Evolutionary conservation across 2,329 filamentous ascomycete genomes (phyloP).

Genomic region (Emmonsiellopsis sp.): DNA sequence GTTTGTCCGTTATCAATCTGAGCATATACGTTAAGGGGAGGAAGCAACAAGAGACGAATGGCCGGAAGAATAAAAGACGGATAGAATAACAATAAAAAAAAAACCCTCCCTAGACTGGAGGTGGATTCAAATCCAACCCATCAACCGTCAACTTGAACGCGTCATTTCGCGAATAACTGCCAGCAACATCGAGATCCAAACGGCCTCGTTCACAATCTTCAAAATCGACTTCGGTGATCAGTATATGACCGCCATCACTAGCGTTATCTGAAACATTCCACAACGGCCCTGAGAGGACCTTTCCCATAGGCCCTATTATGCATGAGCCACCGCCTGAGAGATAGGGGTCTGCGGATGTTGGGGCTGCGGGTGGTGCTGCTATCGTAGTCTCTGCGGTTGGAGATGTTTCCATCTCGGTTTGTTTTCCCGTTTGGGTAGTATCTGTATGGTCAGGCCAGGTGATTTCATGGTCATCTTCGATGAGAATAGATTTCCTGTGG

Average conservation of each 20-base stretch:
- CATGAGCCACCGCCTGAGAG: constrained; percentile 69
- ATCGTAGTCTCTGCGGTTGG: neutral
- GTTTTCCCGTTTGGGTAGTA: constrained; percentile 27
- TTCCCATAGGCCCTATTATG: constrained; percentile 69
- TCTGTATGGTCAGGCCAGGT: constrained; percentile 28
- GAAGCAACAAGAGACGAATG: neutral
- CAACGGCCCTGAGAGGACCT: constrained; percentile 70
- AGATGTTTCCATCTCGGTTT: constrained; percentile 5
- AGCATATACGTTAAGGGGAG: neutral
- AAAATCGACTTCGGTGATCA: constrained; percentile 70
- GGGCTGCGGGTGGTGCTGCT: constrained; percentile 1
- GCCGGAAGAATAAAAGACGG: neutral
- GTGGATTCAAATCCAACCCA: constrained; percentile 51
- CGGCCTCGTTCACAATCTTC: constrained; percentile 77
- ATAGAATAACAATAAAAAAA: neutral
- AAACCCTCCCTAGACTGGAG: constrained; percentile 28
- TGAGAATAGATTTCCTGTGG: constrained; percentile 10
- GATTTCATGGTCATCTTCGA: constrained; percentile 32
- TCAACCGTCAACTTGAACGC: constrained; percentile 52
- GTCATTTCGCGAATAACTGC: constrained; percentile 72
- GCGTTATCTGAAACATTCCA: constrained; percentile 55
- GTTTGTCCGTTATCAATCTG: no score
- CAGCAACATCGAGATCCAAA: constrained; percentile 74
- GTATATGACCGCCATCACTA: constrained; percentile 49
- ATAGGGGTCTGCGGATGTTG: constrained; percentile 38